phyloP scores from a whole-genome alignment of 2,329 filamentous ascomycete genomes.

The Cladosporium sp. region DNA sequence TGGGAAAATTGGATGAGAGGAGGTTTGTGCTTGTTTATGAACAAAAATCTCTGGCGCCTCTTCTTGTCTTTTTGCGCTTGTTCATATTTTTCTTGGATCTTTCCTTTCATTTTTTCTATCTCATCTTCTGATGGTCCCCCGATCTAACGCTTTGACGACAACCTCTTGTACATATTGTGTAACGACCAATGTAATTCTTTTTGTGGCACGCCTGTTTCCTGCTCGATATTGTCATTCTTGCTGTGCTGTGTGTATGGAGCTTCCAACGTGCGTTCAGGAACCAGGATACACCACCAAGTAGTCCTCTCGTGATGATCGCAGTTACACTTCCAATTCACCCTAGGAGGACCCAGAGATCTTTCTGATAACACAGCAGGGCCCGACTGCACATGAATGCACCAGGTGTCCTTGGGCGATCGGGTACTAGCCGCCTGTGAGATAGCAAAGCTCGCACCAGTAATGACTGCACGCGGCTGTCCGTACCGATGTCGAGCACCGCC shows the following conservation, averaged over 20 bases:
- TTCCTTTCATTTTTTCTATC: not conserved
- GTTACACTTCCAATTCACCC: not conserved
- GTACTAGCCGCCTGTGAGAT: not conserved
- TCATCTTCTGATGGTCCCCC: not conserved
- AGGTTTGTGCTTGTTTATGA: no score
- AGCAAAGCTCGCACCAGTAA: not conserved
- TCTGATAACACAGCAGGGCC: not conserved
- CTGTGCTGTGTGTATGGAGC: not conserved
- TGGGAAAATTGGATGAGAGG: not conserved
- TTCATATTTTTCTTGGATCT: not conserved
- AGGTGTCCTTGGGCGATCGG: not conserved
- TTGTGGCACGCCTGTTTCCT: not conserved
- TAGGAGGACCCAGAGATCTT: not conserved
- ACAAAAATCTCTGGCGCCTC: not conserved
- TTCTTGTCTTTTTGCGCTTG: not conserved
- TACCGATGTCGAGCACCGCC: not conserved
- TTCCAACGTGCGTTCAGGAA: not conserved
- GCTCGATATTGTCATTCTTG: not conserved
- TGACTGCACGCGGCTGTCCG: not conserved
- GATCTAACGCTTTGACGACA: constrained; percentile 11
- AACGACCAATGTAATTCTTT: constrained; percentile 9
- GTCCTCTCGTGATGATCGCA: not conserved
- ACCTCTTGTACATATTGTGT: not conserved
- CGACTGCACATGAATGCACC: not conserved
- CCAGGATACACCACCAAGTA: not conserved